Base-by-base conservation (phyloP, 768 basidiomycete species). In the Hortiboletus campestris region DNA sequence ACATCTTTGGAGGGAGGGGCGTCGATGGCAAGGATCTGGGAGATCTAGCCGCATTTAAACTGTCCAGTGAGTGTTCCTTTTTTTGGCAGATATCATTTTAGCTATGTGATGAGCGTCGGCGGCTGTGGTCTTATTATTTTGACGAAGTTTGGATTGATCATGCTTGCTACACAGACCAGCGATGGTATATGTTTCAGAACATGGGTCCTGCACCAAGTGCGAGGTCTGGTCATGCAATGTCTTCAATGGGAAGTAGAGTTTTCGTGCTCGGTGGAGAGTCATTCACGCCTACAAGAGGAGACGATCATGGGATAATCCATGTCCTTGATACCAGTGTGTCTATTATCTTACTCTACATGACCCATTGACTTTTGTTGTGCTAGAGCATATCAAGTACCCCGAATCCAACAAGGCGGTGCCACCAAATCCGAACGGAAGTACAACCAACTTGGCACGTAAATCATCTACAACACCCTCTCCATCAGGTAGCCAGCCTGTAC, bases 121-220 rank as follows among this genome's bases (percentile, higher is more conserved):
- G 20, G 22, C 22, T 32, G n/a, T 39, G 29, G 32, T 45, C 34
- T 42, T 35, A 11, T 57, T 5, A 41, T 40, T 35, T 34, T 47
- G 61, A 49, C 29, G 40, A 57, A 45, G 25, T 11, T 17, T 34
- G 36, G 16, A 44, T 57, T 69, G 51, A 70, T 51, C 7, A 29
- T 55, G 2, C 14, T 51, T 45, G 17, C 4, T 48, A 42, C 44
- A 31, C 68, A 98, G 96, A 94, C 72, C 91, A 94, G 67, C 82
- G 97, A 63, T 99, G 97, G 97, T 99, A 95, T 75, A 98, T 95
- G 93, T 99, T 99, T 78, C 94, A 98, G 73, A 97, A 98, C 68
- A 99, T 99, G 97, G 97, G 97, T 0, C 96, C 96, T 17, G 84
- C 92, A 16, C 97, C 97, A 1, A 86, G 80, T 39, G 91, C 93